These are phyloP conservation scores for Curvularia sp. DNA, from an alignment of 2,329 filamentous ascomycete species.

Conservation along the genomic window DNA sequence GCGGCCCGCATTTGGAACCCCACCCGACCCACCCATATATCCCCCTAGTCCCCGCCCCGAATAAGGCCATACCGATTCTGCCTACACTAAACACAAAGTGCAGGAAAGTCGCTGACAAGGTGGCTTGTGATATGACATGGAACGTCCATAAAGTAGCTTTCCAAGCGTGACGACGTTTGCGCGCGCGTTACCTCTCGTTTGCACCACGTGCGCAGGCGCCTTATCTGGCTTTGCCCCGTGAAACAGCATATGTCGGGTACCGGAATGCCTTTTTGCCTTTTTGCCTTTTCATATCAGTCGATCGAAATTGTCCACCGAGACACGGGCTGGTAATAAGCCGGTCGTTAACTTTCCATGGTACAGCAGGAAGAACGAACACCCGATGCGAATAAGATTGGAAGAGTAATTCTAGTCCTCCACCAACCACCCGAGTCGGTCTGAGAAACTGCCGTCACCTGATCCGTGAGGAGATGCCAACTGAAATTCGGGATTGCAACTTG, in stretches of 20 bases:
- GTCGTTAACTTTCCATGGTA: not conserved
- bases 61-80: not conserved
- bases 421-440: not conserved
- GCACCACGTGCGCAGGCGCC: not conserved
- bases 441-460: not conserved
- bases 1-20: constrained; percentile 3
- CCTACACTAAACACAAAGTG: not conserved
- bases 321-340: not conserved
- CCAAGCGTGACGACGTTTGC: not conserved
- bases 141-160: not conserved
- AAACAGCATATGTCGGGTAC: not conserved
- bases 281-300: not conserved
- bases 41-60: not conserved
- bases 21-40: not conserved
- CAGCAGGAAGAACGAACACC: no score
- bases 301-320: not conserved
- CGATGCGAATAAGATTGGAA: not conserved
- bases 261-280: not conserved
- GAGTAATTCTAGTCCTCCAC: not conserved
- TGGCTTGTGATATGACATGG: not conserved
- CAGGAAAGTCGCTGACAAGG: not conserved
- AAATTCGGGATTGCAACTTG: not conserved
- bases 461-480: not conserved
- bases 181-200: not conserved
- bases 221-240: not conserved